Conservation (phyloP, 1,284 basidiomycete species). For the Gomphus sp. region DNA sequence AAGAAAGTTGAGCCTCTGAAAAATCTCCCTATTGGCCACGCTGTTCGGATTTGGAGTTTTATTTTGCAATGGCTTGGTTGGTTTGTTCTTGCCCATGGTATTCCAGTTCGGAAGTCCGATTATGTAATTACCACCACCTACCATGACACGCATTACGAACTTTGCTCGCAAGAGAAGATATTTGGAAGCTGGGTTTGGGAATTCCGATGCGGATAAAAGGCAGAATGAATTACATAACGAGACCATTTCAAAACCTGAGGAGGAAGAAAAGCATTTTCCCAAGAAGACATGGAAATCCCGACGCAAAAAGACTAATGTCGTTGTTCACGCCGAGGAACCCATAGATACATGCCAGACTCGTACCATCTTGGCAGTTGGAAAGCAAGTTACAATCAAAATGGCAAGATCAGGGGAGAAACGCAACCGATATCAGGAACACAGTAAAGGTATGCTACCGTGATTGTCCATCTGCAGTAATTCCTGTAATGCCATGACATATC, state of each 20-base stretch:
- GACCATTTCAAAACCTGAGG: conserved; percentile 8
- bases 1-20: conserved; percentile 76
- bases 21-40: conserved; percentile 58
- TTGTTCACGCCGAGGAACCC: conserved; percentile 12
- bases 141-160: conserved; percentile 69
- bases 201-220: conserved; percentile 15
- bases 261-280: conserved; percentile 13
- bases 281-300: conserved; percentile 36
- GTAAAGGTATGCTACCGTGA: conserved; percentile 15
- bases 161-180: conserved; percentile 64
- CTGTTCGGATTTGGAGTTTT: conserved; percentile 45
- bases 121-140: not conserved
- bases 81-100: conserved; percentile 5
- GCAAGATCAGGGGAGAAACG: conserved; percentile 14
- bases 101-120: not conserved
- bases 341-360: conserved; percentile 20
- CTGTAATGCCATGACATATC: conserved; percentile 12
- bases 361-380: conserved; percentile 17
- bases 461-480: not conserved
- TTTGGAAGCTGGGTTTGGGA: conserved; percentile 49
- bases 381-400: conserved; percentile 15
- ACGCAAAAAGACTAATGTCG: conserved; percentile 18
- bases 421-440: conserved; percentile 16
- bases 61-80: conserved; percentile 18
- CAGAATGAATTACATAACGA: conserved; percentile 11